Percentiles rank a stretch among this genome's conserved stretches.
These are phyloP conservation scores for Annulohypoxylon bovei DNA, from an alignment of 495 filamentous ascomycete genomes.

Conservation along the genomic window DNA sequence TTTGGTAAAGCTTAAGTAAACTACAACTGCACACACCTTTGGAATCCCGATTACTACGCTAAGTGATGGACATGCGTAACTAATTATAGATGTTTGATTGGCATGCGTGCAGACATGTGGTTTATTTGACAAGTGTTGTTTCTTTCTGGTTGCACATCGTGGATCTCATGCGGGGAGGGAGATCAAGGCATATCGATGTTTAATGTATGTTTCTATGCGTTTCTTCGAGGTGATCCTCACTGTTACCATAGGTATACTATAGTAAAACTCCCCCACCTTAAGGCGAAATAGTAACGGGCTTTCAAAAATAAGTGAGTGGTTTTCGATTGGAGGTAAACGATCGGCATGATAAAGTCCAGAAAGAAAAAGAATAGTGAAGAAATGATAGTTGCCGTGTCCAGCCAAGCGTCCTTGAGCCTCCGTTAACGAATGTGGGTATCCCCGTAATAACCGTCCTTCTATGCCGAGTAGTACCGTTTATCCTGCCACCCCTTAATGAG, in stretches of 20 bases:
- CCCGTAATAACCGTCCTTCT: slow-evolving; percentile 15
- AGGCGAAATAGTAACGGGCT: not conserved
- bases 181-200: slow-evolving; percentile 19
- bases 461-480: not conserved
- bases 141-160: slow-evolving; percentile 12
- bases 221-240: not conserved
- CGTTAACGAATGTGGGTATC: slow-evolving; percentile 26
- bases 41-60: slow-evolving; percentile 25
- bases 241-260: not conserved
- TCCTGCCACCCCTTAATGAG: slow-evolving; percentile 2
- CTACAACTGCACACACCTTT: slow-evolving; percentile 8
- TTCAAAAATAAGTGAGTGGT: not conserved
- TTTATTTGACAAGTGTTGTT: slow-evolving; percentile 12
- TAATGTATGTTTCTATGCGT: slow-evolving; percentile 10
- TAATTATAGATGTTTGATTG: slow-evolving; percentile 27
- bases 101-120: slow-evolving; percentile 6
- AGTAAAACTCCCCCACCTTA: not conserved
- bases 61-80: not conserved
- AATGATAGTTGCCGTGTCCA: slow-evolving; percentile 2
- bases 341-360: not conserved
- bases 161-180: slow-evolving; percentile 18
- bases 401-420: not conserved
- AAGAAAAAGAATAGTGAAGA: not conserved
- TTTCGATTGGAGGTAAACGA: not conserved
- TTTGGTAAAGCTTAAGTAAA: slow-evolving; percentile 9